Percentiles rank a stretch among this genome's conserved stretches.
Evolutionary conservation across 2,329 filamentous ascomycete species (phyloP).

Genomic region (Dothidotthia symphoricarpi): DNA sequence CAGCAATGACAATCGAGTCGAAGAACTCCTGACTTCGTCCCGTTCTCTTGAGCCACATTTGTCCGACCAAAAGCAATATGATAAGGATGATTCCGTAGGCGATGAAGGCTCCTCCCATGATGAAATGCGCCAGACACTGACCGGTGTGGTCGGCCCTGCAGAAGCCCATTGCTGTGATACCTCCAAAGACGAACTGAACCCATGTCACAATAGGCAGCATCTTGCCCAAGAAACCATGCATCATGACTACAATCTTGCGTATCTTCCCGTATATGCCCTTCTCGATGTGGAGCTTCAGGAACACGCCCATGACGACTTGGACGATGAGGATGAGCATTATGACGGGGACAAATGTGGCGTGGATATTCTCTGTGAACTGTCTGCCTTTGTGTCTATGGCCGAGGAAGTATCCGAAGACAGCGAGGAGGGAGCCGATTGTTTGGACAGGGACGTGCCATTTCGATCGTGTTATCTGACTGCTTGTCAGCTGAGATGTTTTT

Average conservation of each 20-base stretch:
- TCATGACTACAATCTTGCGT: slow-evolving; percentile 66
- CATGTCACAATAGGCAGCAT: slow-evolving; percentile 81
- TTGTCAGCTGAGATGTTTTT: slow-evolving; percentile 4
- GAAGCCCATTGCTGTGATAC: slow-evolving; percentile 87
- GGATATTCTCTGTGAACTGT: slow-evolving; percentile 76
- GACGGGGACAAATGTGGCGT: slow-evolving; percentile 74
- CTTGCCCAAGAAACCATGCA: slow-evolving; percentile 82
- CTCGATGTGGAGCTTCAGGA: slow-evolving; percentile 85
- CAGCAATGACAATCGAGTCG: slow-evolving; percentile 84
- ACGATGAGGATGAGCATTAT: slow-evolving; percentile 75
- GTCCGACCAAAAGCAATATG: slow-evolving; percentile 82
- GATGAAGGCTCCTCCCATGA: slow-evolving; percentile 97
- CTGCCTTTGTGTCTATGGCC: slow-evolving; percentile 89
- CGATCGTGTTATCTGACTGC: slow-evolving; percentile 72
- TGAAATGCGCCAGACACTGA: slow-evolving; percentile 94
- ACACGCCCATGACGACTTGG: slow-evolving; percentile 79
- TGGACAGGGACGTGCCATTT: slow-evolving; percentile 95
- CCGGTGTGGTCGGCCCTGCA: slow-evolving; percentile 88
- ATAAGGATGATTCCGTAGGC: slow-evolving; percentile 87
- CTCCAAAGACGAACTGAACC: slow-evolving; percentile 94
- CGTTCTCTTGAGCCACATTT: slow-evolving; percentile 77
- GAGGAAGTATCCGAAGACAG: slow-evolving; percentile 82
- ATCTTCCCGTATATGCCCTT: slow-evolving; percentile 78
- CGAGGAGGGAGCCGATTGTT: slow-evolving; percentile 69
- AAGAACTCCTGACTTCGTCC: slow-evolving; percentile 96